These are phyloP conservation scores for Flagelloscypha sp. DNA, from an alignment of 768 basidiomycete genomes.

Conservation along the genomic window DNA sequence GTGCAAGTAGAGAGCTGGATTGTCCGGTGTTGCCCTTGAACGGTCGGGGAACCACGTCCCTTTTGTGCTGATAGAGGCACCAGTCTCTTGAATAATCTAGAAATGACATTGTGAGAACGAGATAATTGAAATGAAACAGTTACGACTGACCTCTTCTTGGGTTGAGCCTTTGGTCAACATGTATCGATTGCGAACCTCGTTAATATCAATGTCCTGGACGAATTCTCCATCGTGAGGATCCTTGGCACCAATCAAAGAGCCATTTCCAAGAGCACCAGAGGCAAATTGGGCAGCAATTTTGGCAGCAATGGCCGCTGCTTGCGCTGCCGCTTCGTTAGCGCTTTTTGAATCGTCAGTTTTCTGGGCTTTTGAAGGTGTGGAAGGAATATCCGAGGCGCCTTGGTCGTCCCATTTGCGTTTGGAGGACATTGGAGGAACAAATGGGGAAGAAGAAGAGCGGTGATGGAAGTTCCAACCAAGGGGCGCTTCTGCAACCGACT, in stretches of 20 bases:
- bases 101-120: constrained; percentile 3
- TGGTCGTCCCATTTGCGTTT: constrained; percentile 83
- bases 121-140: constrained; percentile 1
- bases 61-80: constrained; percentile 87
- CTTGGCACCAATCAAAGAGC: constrained; percentile 38
- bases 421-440: constrained; percentile 44
- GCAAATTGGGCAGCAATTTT: constrained; percentile 89
- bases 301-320: constrained; percentile 83
- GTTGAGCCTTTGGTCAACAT: constrained; percentile 90
- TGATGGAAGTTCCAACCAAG: too few relatives aligned
- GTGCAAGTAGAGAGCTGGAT: constrained; percentile 91
- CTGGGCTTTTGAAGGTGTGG: constrained; percentile 31
- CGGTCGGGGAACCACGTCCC: constrained; percentile 96
- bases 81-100: constrained; percentile 88
- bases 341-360: constrained; percentile 43
- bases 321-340: constrained; percentile 55
- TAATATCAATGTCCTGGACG: constrained; percentile 91
- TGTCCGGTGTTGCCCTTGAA: constrained; percentile 81
- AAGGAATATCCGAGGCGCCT: constrained; percentile 33
- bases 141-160: constrained; percentile 68
- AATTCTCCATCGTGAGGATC: constrained; percentile 76
- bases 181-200: constrained; percentile 92
- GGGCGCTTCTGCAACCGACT: too few relatives aligned
- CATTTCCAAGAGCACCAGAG: constrained; percentile 28
- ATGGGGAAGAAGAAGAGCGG: too few relatives aligned